These are phyloP conservation scores for Exophiala sp. DNA, from an alignment of 2,329 filamentous ascomycete genomes.

Conservation along the genomic window DNA sequence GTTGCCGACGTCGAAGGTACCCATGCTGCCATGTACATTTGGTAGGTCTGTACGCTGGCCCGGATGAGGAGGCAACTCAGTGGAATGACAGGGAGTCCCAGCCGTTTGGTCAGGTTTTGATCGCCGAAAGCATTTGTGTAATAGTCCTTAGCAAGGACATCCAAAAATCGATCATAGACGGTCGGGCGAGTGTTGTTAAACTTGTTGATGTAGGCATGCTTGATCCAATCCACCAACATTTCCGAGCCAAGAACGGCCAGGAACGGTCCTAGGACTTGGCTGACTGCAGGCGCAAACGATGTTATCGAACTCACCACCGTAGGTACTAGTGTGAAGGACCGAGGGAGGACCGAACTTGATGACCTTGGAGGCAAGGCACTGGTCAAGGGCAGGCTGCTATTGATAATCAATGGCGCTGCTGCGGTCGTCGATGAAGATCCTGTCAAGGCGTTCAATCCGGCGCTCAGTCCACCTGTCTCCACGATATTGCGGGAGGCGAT, in stretches of 20 bases:
- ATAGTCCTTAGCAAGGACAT: slow-evolving; percentile 94
- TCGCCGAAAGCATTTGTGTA: slow-evolving; percentile 93
- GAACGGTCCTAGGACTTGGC: slow-evolving; percentile 87
- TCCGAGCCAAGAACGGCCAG: slow-evolving; percentile 90
- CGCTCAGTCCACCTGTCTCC: slow-evolving; percentile 78
- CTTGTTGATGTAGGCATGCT: slow-evolving; percentile 96
- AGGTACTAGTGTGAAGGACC: slow-evolving; percentile 84
- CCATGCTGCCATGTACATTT: slow-evolving; percentile 92
- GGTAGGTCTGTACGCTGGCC: slow-evolving; percentile 89
- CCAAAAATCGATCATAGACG: slow-evolving; percentile 83
- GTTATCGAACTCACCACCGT: slow-evolving; percentile 44
- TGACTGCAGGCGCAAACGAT: slow-evolving; percentile 44
- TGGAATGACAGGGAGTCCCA: slow-evolving; percentile 86
- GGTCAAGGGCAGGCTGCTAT: slow-evolving; percentile 50
- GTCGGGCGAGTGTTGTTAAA: slow-evolving; percentile 95
- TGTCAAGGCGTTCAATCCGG: slow-evolving; percentile 36
- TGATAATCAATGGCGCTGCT: slow-evolving; percentile 39
- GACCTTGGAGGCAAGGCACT: slow-evolving; percentile 48
- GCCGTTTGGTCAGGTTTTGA: slow-evolving; percentile 78
- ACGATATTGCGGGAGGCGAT: slow-evolving; percentile 95
- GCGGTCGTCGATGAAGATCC: slow-evolving; percentile 34
- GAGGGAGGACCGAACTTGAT: slow-evolving; percentile 69
- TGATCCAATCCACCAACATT: slow-evolving; percentile 94
- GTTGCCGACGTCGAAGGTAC: slow-evolving; percentile 49
- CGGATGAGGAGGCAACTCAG: slow-evolving; percentile 91